Conservation (phyloP, 129 eudicot species). For the Centaurea solstitialis region DNA sequence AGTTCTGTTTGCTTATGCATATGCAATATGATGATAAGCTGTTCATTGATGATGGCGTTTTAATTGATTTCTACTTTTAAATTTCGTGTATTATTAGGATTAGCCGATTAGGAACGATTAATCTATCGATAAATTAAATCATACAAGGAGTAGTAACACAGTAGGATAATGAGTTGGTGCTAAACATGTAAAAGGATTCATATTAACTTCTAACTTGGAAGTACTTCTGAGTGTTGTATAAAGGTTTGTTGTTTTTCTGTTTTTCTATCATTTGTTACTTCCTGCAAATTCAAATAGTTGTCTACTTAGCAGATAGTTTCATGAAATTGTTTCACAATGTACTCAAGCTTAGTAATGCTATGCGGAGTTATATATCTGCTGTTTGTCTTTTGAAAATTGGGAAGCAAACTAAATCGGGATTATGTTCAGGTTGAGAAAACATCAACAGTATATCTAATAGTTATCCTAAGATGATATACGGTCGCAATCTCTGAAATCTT, state of each 20-base stretch:
- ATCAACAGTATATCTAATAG: neutral
- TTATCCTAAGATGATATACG: neutral
- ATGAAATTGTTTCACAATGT: neutral
- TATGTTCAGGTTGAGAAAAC: conserved; percentile 1
- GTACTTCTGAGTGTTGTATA: neutral
- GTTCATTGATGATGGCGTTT: too few relatives aligned
- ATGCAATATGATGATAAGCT: neutral
- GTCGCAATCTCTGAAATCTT: neutral
- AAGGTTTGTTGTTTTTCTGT: neutral
- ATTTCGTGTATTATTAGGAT: neutral
- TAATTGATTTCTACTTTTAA: neutral
- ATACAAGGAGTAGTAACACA: neutral
- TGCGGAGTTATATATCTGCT: neutral
- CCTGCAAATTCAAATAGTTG: neutral
- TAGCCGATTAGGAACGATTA: neutral
- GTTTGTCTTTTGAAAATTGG: neutral
- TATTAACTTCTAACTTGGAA: neutral
- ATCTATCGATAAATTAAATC: neutral
- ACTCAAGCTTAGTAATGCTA: neutral
- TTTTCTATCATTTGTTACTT: too few relatives aligned
- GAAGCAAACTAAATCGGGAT: neutral
- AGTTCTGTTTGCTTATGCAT: neutral
- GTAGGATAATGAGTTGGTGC: neutral
- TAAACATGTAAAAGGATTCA: neutral
- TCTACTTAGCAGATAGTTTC: neutral